Evolutionary conservation across 192 early-diverging fungal species (phyloP).

Genomic region (Entomortierella beljakovae): DNA sequence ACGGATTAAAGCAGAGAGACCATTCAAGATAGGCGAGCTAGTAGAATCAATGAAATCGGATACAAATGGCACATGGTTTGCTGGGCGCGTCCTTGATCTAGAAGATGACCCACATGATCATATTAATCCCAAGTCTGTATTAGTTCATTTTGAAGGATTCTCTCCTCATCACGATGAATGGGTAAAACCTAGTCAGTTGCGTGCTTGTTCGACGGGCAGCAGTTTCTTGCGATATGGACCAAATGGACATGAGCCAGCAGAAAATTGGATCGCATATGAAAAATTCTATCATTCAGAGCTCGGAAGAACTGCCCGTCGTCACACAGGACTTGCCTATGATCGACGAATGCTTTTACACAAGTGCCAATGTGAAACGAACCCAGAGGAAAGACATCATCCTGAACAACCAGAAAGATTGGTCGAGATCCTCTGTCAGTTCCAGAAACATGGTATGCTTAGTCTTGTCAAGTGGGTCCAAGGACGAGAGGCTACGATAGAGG

Average conservation of each 20-base stretch:
- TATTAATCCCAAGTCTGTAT: constrained; percentile 54
- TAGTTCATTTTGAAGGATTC: constrained; percentile 66
- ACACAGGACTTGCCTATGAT: constrained; percentile 63
- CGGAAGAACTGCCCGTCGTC: constrained; percentile 48
- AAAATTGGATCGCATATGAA: constrained; percentile 60
- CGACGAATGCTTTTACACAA: constrained; percentile 60
- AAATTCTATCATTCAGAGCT: constrained; percentile 60
- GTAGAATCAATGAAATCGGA: constrained; percentile 54
- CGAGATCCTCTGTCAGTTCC: constrained; percentile 59
- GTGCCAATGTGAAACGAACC: constrained; percentile 61
- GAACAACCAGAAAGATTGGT: constrained; percentile 64
- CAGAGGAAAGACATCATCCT: constrained; percentile 59
- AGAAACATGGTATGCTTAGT: constrained; percentile 60
- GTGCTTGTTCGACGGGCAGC: constrained; percentile 46
- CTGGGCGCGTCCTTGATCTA: constrained; percentile 45
- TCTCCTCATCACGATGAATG: constrained; percentile 63
- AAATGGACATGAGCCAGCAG: constrained; percentile 49
- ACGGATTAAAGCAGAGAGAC: constrained; percentile 36
- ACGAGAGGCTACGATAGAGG: constrained; percentile 59
- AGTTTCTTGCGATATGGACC: constrained; percentile 56
- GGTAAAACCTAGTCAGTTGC: constrained; percentile 55
- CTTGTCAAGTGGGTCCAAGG: constrained; percentile 59
- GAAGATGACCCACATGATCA: constrained; percentile 53
- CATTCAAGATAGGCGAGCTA: constrained; percentile 51
- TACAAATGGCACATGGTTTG: constrained; percentile 49